A percentile compares a stretch with the other conserved stretches of the same genome.
Evolutionary conservation across 129 eudicot genomes (phyloP).

Genomic region (Apium graveolens): DNA sequence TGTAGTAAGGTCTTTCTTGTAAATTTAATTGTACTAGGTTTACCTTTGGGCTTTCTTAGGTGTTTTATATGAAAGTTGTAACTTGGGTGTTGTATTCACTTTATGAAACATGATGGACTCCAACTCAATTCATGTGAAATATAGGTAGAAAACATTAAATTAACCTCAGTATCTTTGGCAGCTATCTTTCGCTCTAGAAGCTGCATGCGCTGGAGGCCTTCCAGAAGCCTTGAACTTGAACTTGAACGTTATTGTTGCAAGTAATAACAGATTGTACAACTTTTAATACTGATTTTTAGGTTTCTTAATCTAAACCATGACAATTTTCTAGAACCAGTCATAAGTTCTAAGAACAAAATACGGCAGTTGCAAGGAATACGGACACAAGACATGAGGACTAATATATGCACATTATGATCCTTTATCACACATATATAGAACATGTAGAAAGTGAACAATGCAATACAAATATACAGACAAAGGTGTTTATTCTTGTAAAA

Average conservation of each 20-base stretch:
- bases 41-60: neutral
- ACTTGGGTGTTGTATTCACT: too few relatives aligned
- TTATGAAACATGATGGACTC: too few relatives aligned
- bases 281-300: neutral
- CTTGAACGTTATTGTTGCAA: neutral
- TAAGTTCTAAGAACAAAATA: neutral
- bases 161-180: too few relatives aligned
- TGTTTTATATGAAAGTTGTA: constrained; percentile 1
- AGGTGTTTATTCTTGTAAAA: too few relatives aligned
- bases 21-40: neutral
- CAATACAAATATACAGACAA: too few relatives aligned
- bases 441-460: too few relatives aligned
- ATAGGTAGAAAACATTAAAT: too few relatives aligned
- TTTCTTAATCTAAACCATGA: neutral
- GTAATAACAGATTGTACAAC: neutral
- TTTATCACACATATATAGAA: neutral
- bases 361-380: neutral
- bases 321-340: neutral
- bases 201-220: too few relatives aligned
- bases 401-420: neutral
- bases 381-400: neutral
- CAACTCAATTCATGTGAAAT: too few relatives aligned
- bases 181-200: too few relatives aligned
- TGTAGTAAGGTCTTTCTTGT: neutral
- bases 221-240: too few relatives aligned